Evolutionary conservation across 257 asterid genomes (phyloP).

Genomic region (Knoxia roxburghii): DNA sequence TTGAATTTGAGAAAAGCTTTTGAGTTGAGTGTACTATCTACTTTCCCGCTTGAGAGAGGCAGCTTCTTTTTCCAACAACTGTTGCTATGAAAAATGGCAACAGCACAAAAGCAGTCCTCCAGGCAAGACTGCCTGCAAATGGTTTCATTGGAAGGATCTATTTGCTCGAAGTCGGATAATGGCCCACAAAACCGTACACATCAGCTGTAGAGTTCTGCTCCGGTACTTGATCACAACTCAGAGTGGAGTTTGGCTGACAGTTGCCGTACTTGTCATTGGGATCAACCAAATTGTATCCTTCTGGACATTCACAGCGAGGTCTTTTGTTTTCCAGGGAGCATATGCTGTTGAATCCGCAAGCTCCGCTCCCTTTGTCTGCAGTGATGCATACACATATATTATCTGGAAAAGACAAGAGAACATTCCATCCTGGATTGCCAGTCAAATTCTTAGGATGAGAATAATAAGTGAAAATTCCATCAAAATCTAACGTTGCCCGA

Average conservation of each 20-base stretch:
- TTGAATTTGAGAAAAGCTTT: slow-evolving; percentile 31
- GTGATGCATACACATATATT: background rate
- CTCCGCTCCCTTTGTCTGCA: background rate
- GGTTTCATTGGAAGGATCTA: slow-evolving; percentile 9
- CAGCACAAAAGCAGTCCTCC: slow-evolving; percentile 44
- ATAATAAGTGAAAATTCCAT: background rate
- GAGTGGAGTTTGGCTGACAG: background rate
- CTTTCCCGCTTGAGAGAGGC: slow-evolving; percentile 38
- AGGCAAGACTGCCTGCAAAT: slow-evolving; percentile 33
- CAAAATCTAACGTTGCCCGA: slow-evolving; percentile 4
- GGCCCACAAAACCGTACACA: slow-evolving; percentile 24
- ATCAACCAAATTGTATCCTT: slow-evolving; percentile 7
- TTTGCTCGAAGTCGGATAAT: background rate
- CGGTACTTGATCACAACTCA: background rate
- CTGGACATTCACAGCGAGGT: background rate
- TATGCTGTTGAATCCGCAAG: background rate
- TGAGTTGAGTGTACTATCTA: background rate
- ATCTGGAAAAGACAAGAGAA: background rate
- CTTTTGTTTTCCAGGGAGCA: background rate
- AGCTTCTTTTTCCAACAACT: slow-evolving; percentile 38
- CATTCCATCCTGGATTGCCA: background rate
- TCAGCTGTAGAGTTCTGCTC: background rate
- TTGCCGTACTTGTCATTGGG: slow-evolving; percentile 1
- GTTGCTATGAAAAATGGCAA: slow-evolving; percentile 13
- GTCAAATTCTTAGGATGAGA: background rate